Percentiles rank a stretch among this genome's conserved stretches.
phyloP scores from a whole-genome alignment of 306 rosid species.

The Amphicarpaea edgeworthii region DNA sequence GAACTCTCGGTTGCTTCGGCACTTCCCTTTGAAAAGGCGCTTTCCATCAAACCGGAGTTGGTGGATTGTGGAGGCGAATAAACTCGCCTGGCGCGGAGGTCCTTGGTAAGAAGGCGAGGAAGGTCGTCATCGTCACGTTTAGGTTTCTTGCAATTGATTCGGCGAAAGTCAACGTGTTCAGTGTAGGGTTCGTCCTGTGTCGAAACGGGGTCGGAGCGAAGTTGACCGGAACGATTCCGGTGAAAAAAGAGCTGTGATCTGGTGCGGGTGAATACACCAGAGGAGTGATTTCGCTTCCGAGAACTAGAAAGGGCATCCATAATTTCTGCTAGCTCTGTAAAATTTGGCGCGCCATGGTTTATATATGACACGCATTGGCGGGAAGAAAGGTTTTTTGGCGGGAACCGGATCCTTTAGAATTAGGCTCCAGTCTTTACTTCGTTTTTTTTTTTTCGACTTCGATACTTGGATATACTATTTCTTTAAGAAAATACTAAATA shows the following conservation, averaged over 20 bases:
- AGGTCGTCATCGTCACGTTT: conserved; percentile 26
- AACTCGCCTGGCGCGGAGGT: conserved; percentile 75
- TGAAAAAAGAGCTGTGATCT: conserved; percentile 40
- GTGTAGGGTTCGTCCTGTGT: not conserved
- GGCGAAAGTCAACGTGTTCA: not conserved
- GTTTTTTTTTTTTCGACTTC: no score
- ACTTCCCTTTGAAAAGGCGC: not conserved
- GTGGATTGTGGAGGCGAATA: conserved; percentile 55
- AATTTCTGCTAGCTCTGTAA: conserved; percentile 17
- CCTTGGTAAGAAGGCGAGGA: conserved; percentile 50
- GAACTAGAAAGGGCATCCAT: conserved; percentile 54
- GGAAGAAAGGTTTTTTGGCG: conserved; percentile 51
- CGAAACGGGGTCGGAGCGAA: conserved; percentile 25
- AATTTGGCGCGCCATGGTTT: conserved; percentile 36
- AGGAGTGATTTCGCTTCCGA: conserved; percentile 40
- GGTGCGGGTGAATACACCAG: conserved; percentile 44
- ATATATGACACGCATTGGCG: conserved; percentile 38
- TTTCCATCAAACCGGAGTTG: not conserved
- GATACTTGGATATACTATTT: no score
- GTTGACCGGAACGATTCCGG: conserved; percentile 43
- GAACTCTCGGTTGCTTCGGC: conserved; percentile 17
- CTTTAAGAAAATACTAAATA: no score
- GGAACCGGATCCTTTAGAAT: not conserved
- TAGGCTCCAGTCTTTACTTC: no score
- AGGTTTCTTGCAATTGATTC: conserved; percentile 32